Evolutionary conservation across 148 eudicot species (phyloP).

Genomic region (Agrostemma githago): DNA sequence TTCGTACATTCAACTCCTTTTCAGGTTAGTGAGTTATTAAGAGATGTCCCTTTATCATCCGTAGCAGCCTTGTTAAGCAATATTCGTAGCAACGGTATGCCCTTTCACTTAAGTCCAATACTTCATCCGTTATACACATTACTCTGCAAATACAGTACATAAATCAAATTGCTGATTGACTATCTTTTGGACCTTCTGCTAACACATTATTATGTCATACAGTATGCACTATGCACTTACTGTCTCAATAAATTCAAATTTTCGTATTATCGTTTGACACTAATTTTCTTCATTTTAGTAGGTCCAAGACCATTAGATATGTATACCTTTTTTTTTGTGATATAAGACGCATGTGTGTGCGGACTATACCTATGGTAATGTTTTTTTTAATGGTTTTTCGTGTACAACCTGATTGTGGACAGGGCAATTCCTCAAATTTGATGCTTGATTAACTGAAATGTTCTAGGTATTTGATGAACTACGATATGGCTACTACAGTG

Average conservation of each 20-base stretch:
- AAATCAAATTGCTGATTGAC: not conserved
- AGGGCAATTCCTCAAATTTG: not conserved
- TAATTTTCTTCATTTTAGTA: not conserved
- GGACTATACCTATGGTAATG: not conserved
- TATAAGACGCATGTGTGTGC: not conserved
- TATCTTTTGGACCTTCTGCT: not conserved
- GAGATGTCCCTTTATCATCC: slow-evolving; percentile 53
- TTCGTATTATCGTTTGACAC: not conserved
- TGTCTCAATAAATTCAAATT: not conserved
- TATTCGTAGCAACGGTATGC: slow-evolving; percentile 70
- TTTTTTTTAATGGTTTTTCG: not conserved
- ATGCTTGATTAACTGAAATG: not conserved
- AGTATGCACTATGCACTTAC: not conserved
- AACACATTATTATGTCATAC: not conserved
- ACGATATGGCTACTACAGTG: not conserved
- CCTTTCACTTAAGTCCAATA: not conserved
- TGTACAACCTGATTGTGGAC: not conserved
- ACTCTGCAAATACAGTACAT: not conserved
- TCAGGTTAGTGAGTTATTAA: slow-evolving; percentile 69
- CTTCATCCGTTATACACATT: not conserved
- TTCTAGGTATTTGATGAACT: not conserved
- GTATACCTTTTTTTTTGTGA: not conserved
- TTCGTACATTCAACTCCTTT: slow-evolving; percentile 3
- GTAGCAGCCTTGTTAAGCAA: slow-evolving; percentile 57
- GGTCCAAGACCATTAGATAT: not conserved